Evolutionary conservation across 192 early-diverging fungal species (phyloP), one percentile per base, ranked within the genome.

Genomic region (Coemansia sp.): DNA sequence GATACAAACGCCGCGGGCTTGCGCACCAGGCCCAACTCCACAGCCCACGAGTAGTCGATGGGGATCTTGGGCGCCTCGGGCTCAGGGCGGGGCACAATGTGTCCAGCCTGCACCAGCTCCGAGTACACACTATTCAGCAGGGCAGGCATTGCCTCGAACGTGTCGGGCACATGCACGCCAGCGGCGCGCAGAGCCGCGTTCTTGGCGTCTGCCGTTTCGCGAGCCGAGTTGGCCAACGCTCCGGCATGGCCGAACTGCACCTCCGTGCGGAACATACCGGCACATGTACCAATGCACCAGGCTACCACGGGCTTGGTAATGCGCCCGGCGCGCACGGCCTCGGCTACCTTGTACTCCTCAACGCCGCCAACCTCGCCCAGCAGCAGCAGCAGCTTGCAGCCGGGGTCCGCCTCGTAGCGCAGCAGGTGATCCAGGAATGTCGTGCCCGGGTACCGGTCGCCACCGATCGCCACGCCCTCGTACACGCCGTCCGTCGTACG

Each of bases 231-330:
- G 60, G 96, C 96, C 56, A 98, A 85, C 9, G 93, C 92, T 56
- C 96, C 96, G 60, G 96, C 96, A 78, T 98, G 96, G 67, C 96
- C 96, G 65, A 98, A 98, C 85, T 98, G 96, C 49, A 98, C 91
- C 81, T 97, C 95, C 21, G 96, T 98, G 50, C 90, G 90, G 85
- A 98, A 98, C 92, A 98, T 97, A 82, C 91, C 95, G 28, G 94
- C 96, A 78, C 96, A 98, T 30, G 96, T 98, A 67, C 96, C 96
- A 75, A 98, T 98, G 83, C 93, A 94, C 96, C 96, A 98, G 7
- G 96, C 96, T 55, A 98, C 91, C 19, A 98, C 91, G n/a, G 96
- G 96, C 87, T 98, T 98, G 71, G 88, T 94, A 81, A 98, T 98
- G 44, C 83, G 83, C 27, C 89, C 89, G 55, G 88, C 83, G 68